These are phyloP conservation scores for Plasmodium cynomolgi DNA, from an alignment of 169 alveolate species.

Conservation along the genomic window DNA sequence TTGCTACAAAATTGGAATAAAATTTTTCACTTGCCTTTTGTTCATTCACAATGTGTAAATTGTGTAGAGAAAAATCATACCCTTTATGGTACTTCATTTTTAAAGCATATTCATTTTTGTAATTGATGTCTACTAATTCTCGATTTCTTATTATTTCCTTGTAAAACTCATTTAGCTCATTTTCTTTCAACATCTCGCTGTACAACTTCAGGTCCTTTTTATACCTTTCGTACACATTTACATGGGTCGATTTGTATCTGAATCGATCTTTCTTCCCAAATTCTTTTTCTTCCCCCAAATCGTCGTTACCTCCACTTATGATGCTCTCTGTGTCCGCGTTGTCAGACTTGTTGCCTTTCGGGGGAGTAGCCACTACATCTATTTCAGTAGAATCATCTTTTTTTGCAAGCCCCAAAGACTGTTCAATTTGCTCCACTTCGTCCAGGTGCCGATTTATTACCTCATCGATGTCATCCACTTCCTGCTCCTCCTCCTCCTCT, in stretches of 20 bases:
- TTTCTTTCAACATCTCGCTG: constrained; percentile 11
- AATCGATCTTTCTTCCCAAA: not conserved
- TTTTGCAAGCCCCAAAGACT: not conserved
- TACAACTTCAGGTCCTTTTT: constrained; percentile 15
- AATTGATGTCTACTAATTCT: constrained; percentile 10
- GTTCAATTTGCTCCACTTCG: constrained; percentile 11
- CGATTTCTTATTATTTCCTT: constrained; percentile 27
- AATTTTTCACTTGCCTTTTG: constrained; percentile 10
- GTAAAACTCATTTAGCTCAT: constrained; percentile 44
- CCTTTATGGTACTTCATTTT: constrained; percentile 66
- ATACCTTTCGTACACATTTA: not conserved
- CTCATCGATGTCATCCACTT: not conserved
- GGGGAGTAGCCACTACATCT: not conserved
- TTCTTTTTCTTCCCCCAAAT: not conserved
- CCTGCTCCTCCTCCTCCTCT: constrained; percentile 4
- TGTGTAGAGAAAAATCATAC: constrained; percentile 20
- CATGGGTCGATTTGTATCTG: not conserved
- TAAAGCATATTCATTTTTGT: constrained; percentile 52
- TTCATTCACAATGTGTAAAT: constrained; percentile 48
- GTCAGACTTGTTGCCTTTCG: not conserved
- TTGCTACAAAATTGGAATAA: constrained; percentile 3
- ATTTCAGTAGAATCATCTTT: not conserved
- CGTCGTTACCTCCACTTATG: not conserved
- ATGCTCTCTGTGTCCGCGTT: not conserved
- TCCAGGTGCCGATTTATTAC: not conserved